Conservation (phyloP, 179 eudicot genomes). For the Dionaea muscipula region DNA sequence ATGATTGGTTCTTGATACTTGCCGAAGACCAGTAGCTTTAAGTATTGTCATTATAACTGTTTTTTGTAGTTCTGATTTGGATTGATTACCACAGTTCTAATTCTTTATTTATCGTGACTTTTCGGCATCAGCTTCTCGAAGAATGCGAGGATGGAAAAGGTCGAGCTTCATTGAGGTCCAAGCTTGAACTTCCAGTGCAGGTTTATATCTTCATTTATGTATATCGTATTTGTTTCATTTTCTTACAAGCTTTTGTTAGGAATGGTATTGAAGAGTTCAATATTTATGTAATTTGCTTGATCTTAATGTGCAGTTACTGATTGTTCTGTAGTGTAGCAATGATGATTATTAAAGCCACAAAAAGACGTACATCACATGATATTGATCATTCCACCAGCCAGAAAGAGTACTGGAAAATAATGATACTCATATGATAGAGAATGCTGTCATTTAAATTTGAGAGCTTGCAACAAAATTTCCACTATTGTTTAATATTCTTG, state of each 20-base stretch:
- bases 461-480: too few relatives aligned
- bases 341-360: too few relatives aligned
- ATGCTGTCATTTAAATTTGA: too few relatives aligned
- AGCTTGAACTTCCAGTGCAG: conserved; percentile 96
- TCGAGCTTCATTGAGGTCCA: conserved; percentile 67
- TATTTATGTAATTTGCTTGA: not conserved
- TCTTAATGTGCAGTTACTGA: too few relatives aligned
- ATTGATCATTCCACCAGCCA: too few relatives aligned
- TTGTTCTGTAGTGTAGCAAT: too few relatives aligned
- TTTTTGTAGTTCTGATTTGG: not conserved
- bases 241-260: conserved; percentile 7
- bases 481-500: too few relatives aligned
- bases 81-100: not conserved
- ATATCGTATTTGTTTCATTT: conserved; percentile 5
- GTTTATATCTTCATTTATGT: too few relatives aligned
- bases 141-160: conserved; percentile 90
- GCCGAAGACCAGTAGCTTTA: too few relatives aligned
- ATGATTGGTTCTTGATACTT: not conserved
- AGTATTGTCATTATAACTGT: not conserved
- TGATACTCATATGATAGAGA: too few relatives aligned
- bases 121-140: conserved; percentile 55
- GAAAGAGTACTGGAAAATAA: too few relatives aligned
- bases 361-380: too few relatives aligned
- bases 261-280: not conserved
- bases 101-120: not conserved